Evolutionary conservation across 2,329 filamentous ascomycete genomes (phyloP).

Genomic region (Cercospora citrullina): DNA sequence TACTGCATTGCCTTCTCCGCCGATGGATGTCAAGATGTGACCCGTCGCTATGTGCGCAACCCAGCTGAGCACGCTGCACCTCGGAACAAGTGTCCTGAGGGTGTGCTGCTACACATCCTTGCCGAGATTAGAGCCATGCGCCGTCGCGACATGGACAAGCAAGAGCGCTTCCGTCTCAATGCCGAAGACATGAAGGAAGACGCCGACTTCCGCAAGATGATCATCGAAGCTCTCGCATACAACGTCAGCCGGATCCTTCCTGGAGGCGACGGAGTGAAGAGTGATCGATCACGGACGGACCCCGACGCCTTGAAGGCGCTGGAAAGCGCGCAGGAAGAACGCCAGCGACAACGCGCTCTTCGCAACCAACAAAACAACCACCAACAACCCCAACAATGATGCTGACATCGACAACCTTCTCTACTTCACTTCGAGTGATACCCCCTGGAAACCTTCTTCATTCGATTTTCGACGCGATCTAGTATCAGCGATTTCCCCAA

Average conservation of each 20-base stretch:
- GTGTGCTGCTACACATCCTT: conserved; percentile 86
- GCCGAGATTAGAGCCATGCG: conserved; percentile 86
- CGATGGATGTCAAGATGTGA: conserved; percentile 72
- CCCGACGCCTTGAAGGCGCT: conserved; percentile 51
- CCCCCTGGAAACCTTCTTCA: conserved; percentile 1
- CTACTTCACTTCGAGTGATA: conserved; percentile 11
- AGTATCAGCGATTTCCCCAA: conserved; percentile 27
- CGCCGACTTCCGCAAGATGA: conserved; percentile 70
- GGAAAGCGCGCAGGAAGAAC: conserved; percentile 45
- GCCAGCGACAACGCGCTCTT: conserved; percentile 25
- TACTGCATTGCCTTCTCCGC: conserved; percentile 97
- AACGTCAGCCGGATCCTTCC: conserved; percentile 69
- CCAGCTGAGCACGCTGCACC: conserved; percentile 67
- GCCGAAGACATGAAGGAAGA: conserved; percentile 78
- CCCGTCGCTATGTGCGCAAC: conserved; percentile 70
- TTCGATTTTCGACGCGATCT: conserved; percentile 28
- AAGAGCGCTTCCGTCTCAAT: conserved; percentile 76
- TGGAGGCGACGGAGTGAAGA: conserved; percentile 39
- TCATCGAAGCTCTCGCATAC: conserved; percentile 71
- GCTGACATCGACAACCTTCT: conserved; percentile 1
- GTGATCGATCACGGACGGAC: conserved; percentile 38
- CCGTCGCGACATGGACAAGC: conserved; percentile 80
- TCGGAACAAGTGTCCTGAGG: conserved; percentile 78
- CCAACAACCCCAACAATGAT: conserved; percentile 23
- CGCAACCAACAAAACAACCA: conserved; percentile 41